A percentile compares a stretch with the other conserved stretches of the same genome.
Conservation (phyloP, 352 stramenopile species). For the Globisporangium okanoganense region DNA sequence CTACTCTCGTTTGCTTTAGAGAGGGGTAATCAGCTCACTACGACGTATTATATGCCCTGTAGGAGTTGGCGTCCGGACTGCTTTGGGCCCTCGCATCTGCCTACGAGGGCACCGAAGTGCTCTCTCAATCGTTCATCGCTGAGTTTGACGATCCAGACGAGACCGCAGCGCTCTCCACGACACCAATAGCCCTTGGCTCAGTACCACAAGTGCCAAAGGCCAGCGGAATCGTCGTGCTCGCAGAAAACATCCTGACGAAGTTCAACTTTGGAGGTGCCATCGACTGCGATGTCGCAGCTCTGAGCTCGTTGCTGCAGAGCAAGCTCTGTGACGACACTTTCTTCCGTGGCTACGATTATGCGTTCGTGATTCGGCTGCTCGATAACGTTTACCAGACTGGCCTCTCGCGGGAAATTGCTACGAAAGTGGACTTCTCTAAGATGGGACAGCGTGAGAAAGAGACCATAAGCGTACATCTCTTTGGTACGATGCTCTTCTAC, state of each 20-base stretch:
- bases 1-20: neutral
- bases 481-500: slow-evolving; percentile 12
- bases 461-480: neutral
- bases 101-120: slow-evolving; percentile 6
- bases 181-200: neutral
- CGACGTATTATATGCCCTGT: neutral
- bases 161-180: neutral
- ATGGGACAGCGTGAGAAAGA: neutral
- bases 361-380: slow-evolving; percentile 13
- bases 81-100: slow-evolving; percentile 15
- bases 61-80: slow-evolving; percentile 18
- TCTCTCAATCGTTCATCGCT: neutral
- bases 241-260: slow-evolving; percentile 15
- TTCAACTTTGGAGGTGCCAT: slow-evolving; percentile 5
- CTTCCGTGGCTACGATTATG: slow-evolving; percentile 11
- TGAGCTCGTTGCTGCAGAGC: slow-evolving; percentile 10
- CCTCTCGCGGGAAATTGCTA: neutral
- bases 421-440: neutral
- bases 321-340: slow-evolving; percentile 10
- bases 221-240: slow-evolving; percentile 6
- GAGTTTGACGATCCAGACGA: slow-evolving; percentile 12
- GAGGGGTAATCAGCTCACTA: neutral
- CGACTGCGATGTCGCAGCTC: slow-evolving; percentile 12
- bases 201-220: neutral
- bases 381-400: slow-evolving; percentile 6